Percentiles rank a stretch among this genome's conserved stretches.
These are phyloP conservation scores for Quercus agrifolia DNA, from an alignment of 306 rosid genomes.

Conservation along the genomic window DNA sequence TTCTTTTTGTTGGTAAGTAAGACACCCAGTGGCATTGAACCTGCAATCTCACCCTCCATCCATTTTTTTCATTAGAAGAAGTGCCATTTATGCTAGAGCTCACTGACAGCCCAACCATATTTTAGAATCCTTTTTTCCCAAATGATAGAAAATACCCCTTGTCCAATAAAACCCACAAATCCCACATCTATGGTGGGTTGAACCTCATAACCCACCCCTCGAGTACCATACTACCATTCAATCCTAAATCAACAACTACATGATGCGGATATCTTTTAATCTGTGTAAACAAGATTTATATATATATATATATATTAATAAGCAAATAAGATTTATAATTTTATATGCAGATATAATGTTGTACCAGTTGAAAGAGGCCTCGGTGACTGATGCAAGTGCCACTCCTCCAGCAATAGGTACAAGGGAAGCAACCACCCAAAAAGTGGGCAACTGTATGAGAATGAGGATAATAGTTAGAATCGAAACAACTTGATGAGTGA, in stretches of 20 bases:
- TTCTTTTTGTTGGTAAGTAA: too few relatives aligned
- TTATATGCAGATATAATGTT: not conserved
- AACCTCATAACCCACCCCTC: not conserved
- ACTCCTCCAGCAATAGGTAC: conserved; percentile 92
- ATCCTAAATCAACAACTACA: not conserved
- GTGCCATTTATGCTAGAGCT: too few relatives aligned
- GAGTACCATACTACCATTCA: not conserved
- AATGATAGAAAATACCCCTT: too few relatives aligned
- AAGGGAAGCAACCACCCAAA: conserved; percentile 81
- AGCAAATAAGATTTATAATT: too few relatives aligned
- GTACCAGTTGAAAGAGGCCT: conserved; percentile 93
- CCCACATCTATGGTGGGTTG: too few relatives aligned
- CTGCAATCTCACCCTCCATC: too few relatives aligned
- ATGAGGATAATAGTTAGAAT: conserved; percentile 6
- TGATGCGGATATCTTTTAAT: not conserved
- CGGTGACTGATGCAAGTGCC: conserved; percentile 80
- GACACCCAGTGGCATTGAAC: too few relatives aligned
- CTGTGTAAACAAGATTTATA: not conserved
- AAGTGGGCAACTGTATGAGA: conserved; percentile 57
- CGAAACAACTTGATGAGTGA: not conserved
- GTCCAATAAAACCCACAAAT: too few relatives aligned
- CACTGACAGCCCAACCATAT: too few relatives aligned
- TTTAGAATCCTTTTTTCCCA: too few relatives aligned
- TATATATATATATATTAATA: too few relatives aligned
- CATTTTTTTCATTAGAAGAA: too few relatives aligned